A percentile compares a stretch with the other conserved stretches of the same genome.
phyloP scores from a whole-genome alignment of 83 land plant species.

The Diphasiastrum complanatum region DNA sequence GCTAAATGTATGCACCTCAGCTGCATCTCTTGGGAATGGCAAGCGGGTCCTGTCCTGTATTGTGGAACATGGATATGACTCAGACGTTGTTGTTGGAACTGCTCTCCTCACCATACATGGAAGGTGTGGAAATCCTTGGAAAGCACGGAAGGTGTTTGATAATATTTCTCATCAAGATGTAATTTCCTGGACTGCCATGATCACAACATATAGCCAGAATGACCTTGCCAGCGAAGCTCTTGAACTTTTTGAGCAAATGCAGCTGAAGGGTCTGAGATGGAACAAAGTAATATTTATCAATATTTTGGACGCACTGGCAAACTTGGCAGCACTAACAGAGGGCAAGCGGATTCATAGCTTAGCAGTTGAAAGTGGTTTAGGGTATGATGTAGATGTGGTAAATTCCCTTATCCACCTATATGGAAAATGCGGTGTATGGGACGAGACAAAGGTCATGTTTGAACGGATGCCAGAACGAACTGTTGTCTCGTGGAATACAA shows the following conservation, averaged over 20 bases:
- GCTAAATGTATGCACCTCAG: background rate
- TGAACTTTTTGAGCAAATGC: background rate
- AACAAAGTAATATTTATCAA: conserved; percentile 15
- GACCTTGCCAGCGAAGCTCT: background rate
- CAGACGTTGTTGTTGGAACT: background rate
- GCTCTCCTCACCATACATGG: background rate
- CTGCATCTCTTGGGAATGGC: no score
- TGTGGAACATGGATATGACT: background rate
- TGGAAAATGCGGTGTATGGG: conserved; percentile 41
- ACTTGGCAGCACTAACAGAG: conserved; percentile 1
- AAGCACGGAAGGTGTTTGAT: background rate
- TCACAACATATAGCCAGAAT: background rate
- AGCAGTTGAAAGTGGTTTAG: background rate
- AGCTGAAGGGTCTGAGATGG: background rate
- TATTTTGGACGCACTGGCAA: conserved; percentile 22
- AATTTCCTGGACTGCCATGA: background rate
- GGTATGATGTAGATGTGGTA: background rate
- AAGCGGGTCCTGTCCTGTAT: background rate
- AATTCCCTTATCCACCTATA: conserved; percentile 6
- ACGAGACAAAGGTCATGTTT: conserved; percentile 34
- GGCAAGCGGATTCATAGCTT: background rate
- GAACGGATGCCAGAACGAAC: conserved; percentile 20
- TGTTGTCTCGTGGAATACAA: conserved; percentile 42
- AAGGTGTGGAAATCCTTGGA: background rate
- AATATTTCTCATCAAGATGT: background rate